Base-by-base conservation (phyloP, 2,329 filamentous ascomycete genomes). In the Colletotrichum melonis region DNA sequence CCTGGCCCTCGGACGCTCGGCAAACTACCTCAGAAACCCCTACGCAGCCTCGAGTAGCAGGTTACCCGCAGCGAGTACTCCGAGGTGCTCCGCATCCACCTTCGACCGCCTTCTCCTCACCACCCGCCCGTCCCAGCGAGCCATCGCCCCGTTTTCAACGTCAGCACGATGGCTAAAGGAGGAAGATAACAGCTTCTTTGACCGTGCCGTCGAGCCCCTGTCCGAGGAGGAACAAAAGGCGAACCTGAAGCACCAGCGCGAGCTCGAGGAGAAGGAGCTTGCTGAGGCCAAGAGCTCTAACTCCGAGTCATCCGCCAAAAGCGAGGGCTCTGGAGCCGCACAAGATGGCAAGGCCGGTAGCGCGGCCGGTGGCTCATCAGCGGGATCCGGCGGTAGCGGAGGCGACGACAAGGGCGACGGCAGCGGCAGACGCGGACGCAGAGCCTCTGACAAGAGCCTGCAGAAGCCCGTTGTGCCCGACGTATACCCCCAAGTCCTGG, bases 401-500 rank as follows among this genome's bases (percentile, higher is more conserved):
- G 87, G 81, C 7, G 68, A 74, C 30, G 74, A 74, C 22, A 72
- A 74, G 54, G 80, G 89, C 52, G 91, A 92, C 77, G 89, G 92
- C 28, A 57, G 71, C 28, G 91, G 93, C 63, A 93, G 91, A 83
- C 93, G 91, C 79, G 92, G 94, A 67, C 89, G 91, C 76, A 95
- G 93, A 80, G 79, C 82, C 42, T 88, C 91, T 42, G 94, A 97
- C 73, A 92, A 91, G 79, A 92, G 93, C 28, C 87, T 98, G 52
- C 91, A 95, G 78, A 98, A 98, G 84, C 94, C 95, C 1, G 91
- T 93, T 3, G 93, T 98, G 16, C 97, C 97, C 16, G 97, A 99
- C 74, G 92, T 98, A 56, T 99, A 99, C 81, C 97, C 97, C 4
- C 97, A 98, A 81, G 95, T 99, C 68, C 94, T 99, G 89, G 96